These are phyloP conservation scores for Aspergillus versicolor DNA, from an alignment of 2,329 filamentous ascomycete genomes.

Conservation along the genomic window DNA sequence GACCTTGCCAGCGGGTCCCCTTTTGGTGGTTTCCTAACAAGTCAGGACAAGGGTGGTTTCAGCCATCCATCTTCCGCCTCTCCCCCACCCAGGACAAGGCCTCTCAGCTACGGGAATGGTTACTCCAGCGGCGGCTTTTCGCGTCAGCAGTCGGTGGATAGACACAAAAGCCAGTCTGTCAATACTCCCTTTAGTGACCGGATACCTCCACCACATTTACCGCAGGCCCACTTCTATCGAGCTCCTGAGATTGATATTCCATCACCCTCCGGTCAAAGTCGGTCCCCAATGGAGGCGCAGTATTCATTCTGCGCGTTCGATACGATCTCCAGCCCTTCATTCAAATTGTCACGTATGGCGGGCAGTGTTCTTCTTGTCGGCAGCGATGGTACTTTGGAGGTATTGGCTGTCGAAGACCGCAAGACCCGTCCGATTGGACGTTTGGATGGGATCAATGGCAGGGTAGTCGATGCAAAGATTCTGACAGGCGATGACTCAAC, in stretches of 20 bases:
- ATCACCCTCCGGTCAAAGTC: conserved; percentile 26
- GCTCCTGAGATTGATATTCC: conserved; percentile 69
- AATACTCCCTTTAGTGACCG: conserved; percentile 36
- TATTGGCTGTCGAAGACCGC: conserved; percentile 71
- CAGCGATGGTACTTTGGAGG: conserved; percentile 75
- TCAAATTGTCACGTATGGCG: conserved; percentile 40
- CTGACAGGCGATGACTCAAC: conserved; percentile 66
- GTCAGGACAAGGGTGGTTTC: conserved; percentile 40
- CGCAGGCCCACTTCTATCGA: conserved; percentile 75
- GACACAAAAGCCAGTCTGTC: conserved; percentile 40
- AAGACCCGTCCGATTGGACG: conserved; percentile 68
- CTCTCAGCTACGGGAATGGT: conserved; percentile 44
- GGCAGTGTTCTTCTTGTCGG: conserved; percentile 73
- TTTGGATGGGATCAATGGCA: conserved; percentile 74
- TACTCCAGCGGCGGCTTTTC: conserved; percentile 37
- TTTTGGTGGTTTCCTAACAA: conserved; percentile 39
- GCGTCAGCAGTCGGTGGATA: conserved; percentile 37
- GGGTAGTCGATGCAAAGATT: conserved; percentile 79
- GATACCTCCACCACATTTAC: conserved; percentile 67
- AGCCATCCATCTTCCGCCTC: conserved; percentile 45
- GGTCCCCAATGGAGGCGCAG: conserved; percentile 45
- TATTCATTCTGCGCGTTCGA: conserved; percentile 84
- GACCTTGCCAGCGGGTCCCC: conserved; percentile 39
- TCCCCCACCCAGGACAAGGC: conserved; percentile 41
- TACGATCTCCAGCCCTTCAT: conserved; percentile 53